phyloP scores from a whole-genome alignment of 495 filamentous ascomycete species.

The Physcia stellaris region DNA sequence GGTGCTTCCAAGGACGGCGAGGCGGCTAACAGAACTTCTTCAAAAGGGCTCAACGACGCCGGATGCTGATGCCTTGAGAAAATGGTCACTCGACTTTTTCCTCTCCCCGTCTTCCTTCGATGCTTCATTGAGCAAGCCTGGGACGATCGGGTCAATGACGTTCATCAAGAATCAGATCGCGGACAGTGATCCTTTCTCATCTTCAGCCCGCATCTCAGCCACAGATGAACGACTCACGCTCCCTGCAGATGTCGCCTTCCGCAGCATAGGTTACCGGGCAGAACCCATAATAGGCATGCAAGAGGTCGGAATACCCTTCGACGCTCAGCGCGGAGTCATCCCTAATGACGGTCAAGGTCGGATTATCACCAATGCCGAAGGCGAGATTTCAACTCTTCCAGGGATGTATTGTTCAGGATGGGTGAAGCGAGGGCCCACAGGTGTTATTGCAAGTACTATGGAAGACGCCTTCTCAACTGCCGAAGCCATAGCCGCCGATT shows the following conservation, averaged over 20 bases:
- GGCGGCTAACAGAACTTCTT: conserved; percentile 68
- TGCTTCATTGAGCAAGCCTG: conserved; percentile 27
- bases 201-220: conserved; percentile 37
- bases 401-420: conserved; percentile 91
- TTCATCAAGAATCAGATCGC: conserved; percentile 52
- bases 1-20: conserved; percentile 55
- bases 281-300: conserved; percentile 59
- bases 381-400: conserved; percentile 33
- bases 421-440: conserved; percentile 91
- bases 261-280: conserved; percentile 86
- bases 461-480: conserved; percentile 84
- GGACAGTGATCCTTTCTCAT: conserved; percentile 30
- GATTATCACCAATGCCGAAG: conserved; percentile 32
- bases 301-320: conserved; percentile 69
- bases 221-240: conserved; percentile 29
- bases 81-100: conserved; percentile 75
- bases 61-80: conserved; percentile 35
- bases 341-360: conserved; percentile 75
- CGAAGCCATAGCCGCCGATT: conserved; percentile 65
- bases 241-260: conserved; percentile 59
- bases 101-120: conserved; percentile 61
- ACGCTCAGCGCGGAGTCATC: conserved; percentile 57
- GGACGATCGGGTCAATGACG: conserved; percentile 40
- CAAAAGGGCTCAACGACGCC: conserved; percentile 50
- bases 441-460: conserved; percentile 95